Conservation (phyloP, 2,329 filamentous ascomycete genomes). For the Colletotrichum noveboracense region DNA sequence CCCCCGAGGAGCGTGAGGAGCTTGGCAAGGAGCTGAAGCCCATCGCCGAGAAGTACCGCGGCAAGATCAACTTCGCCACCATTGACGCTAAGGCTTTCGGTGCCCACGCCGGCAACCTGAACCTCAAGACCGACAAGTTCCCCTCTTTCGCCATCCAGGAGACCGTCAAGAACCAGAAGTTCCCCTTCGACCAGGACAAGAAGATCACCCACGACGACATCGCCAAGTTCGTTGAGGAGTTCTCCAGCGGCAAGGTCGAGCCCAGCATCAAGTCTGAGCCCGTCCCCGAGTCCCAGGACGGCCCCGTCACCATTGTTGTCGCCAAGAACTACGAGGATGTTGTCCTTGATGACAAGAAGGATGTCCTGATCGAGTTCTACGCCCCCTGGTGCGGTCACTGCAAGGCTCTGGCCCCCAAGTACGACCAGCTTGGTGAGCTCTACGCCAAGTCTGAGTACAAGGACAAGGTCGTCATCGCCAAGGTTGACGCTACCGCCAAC, state of each 20-base stretch:
- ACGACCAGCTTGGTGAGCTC: conserved; percentile 84
- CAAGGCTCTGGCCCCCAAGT: conserved; percentile 96
- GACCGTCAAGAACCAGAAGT: conserved; percentile 94
- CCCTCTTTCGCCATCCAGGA: conserved; percentile 98
- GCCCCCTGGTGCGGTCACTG: conserved; percentile 99
- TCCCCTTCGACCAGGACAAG: conserved; percentile 86
- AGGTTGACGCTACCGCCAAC: conserved; percentile 96
- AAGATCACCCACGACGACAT: conserved; percentile 76
- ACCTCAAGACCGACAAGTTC: conserved; percentile 95
- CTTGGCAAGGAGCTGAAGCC: conserved; percentile 81
- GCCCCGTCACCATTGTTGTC: conserved; percentile 85
- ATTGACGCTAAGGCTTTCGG: conserved; percentile 95
- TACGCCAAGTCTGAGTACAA: conserved; percentile 82
- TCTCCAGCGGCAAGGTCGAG: conserved; percentile 84
- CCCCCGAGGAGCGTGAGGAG: conserved; percentile 82
- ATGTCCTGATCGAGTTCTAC: conserved; percentile 98
- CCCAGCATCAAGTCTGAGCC: conserved; percentile 99
- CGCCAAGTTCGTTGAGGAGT: conserved; percentile 84
- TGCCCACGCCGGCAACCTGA: conserved; percentile 94
- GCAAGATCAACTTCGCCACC: conserved; percentile 95
- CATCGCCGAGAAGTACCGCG: conserved; percentile 89
- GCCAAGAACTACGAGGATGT: conserved; percentile 93
- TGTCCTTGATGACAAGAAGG: conserved; percentile 92
- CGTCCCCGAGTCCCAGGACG: conserved; percentile 91
- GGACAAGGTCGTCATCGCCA: conserved; percentile 89